Percentiles rank a stretch among this genome's conserved stretches.
Evolutionary conservation across 2,329 filamentous ascomycete genomes (phyloP).

Genomic region (Clonostachys chloroleuca): DNA sequence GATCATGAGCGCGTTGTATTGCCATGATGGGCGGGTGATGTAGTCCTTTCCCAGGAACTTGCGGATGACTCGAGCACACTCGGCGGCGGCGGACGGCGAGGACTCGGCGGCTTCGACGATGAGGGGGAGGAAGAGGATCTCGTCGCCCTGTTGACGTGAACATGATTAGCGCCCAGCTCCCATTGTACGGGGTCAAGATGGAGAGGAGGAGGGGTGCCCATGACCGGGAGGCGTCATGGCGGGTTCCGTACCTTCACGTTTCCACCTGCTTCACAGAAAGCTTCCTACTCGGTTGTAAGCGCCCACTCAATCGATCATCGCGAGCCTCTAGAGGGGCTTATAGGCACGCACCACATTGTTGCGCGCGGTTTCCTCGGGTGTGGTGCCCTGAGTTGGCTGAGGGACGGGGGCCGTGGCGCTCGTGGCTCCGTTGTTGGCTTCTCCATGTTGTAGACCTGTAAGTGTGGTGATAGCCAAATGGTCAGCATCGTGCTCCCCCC

Average conservation of each 20-base stretch:
- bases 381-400: conserved; percentile 13
- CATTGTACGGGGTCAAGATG: not conserved
- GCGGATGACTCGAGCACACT: conserved; percentile 75
- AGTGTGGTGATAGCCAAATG: too few species aligned
- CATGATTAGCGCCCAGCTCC: not conserved
- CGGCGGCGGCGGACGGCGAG: conserved; percentile 77
- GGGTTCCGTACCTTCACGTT: conserved; percentile 43
- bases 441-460: not conserved
- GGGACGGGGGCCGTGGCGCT: not conserved
- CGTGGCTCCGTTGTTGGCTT: not conserved
- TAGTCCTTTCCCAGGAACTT: conserved; percentile 77
- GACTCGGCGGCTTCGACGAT: conserved; percentile 96
- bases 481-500: not conserved
- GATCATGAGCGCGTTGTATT: conserved; percentile 97
- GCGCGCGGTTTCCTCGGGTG: conserved; percentile 62
- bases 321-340: conserved; percentile 1
- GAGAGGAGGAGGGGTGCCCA: not conserved
- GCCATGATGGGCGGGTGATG: conserved; percentile 60
- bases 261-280: conserved; percentile 75
- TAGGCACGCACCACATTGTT: conserved; percentile 58
- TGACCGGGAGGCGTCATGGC: not conserved
- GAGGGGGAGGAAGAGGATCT: conserved; percentile 85
- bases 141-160: conserved; percentile 60
- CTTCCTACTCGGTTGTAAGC: conserved; percentile 45
- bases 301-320: conserved; percentile 1